Base-by-base conservation (phyloP, 768 basidiomycete genomes). In the Coprinopsis marcescibilis region DNA sequence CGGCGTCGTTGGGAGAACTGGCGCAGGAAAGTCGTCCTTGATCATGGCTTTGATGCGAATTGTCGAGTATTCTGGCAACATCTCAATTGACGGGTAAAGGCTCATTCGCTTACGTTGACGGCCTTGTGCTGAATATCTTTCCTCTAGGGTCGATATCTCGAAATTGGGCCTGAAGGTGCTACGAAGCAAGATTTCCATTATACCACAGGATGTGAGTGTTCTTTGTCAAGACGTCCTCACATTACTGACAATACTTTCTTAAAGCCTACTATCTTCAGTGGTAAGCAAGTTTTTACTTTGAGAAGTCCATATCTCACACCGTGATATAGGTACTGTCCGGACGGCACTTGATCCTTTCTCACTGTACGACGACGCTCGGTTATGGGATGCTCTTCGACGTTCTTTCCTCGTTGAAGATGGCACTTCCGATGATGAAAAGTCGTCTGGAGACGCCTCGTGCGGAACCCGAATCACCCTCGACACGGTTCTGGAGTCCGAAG, bases 331-430 rank as follows among this genome's bases (percentile, higher is more conserved):
- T 52, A 70, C 74, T 56, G 66, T 87, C 51, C 60, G 76, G 60
- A 81, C 67, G 46, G 82, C 71, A 50, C 69, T 78, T 49, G 81
- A 70, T 64, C 67, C 82, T 53, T 90, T 72, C 66, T 77, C 60
- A 58, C 69, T 62, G 60, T 85, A 80, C 51, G 77, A 78, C 45
- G 79, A 83, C 53, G 80, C 80, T 4, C 65, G 70, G 8, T 62
- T 89, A 2, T 85, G 82, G 78, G 83, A 85, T 59, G 85, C 87
- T 3, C 67, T 89, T n/a, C 76, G 76, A 15, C 73, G 84, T 29
- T 78, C 85, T 1, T 66, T 57, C 55, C 51, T 73, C 2, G 61
- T 70, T 14, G 62, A 60, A 20, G 38, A 48, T 20, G n/a, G 30
- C 13, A 13, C 30, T 26, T 64, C 57, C 38, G 50, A 53, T 45